Conservation (phyloP, 495 filamentous ascomycete genomes). For the Ascobolus immersus region DNA sequence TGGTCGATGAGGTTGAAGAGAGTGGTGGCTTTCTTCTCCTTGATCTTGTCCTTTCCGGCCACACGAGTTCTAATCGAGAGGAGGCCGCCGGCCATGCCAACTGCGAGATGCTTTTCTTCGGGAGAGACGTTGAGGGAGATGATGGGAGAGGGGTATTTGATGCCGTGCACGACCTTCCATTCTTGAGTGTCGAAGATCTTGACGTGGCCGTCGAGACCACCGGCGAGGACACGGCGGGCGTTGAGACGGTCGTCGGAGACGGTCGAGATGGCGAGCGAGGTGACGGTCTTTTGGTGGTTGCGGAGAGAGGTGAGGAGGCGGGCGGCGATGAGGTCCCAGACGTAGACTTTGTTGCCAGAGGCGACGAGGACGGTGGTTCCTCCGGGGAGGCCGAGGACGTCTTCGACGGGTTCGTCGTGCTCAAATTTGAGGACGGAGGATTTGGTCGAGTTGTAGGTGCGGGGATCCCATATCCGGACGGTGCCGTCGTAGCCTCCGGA, state of each 20-base stretch:
- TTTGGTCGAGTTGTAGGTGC: conserved; percentile 27
- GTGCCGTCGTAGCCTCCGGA: conserved; percentile 86
- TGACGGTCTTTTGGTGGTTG: conserved; percentile 96
- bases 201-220: conserved; percentile 78
- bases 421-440: conserved; percentile 65
- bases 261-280: conserved; percentile 37
- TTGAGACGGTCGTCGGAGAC: conserved; percentile 56
- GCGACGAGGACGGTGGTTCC: conserved; percentile 69
- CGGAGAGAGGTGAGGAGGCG: conserved; percentile 62
- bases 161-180: conserved; percentile 81
- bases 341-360: conserved; percentile 63
- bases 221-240: conserved; percentile 44
- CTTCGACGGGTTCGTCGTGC: conserved; percentile 65
- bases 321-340: conserved; percentile 84
- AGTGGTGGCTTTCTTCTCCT: conserved; percentile 56
- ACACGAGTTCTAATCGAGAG: conserved; percentile 69
- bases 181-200: conserved; percentile 78
- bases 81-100: conserved; percentile 79
- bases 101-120: conserved; percentile 67
- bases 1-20: conserved; percentile 54
- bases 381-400: conserved; percentile 56
- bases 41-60: conserved; percentile 48
- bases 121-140: conserved; percentile 54
- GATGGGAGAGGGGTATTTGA: conserved; percentile 77
- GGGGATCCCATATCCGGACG: conserved; percentile 77